Base-by-base conservation (phyloP, 345 rosid species). In the Hevea brasiliensis region DNA sequence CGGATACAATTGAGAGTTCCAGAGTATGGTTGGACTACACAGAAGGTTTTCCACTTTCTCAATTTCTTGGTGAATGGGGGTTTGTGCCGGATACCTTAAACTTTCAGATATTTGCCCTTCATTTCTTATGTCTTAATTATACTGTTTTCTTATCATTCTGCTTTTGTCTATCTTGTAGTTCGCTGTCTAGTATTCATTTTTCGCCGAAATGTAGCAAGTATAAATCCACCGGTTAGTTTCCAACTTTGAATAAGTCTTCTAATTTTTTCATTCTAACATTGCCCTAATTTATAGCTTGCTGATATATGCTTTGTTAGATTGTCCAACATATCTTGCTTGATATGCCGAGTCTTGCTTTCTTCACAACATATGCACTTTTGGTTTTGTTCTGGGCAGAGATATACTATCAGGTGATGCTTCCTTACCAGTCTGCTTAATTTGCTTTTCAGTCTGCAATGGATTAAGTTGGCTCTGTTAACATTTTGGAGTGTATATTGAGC, bases 321-420 rank as follows among this genome's bases (percentile, higher is more conserved):
- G 29, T 89, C 73, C 91, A 83, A 86, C 94, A 88, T 73, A 77
- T 93, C 59, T 72, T 92, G 76, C 92, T 93, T 79, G 96, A 91
- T 82, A 18, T 92, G 81, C 98, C 97, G 8, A 90, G 98, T 72
- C 92, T 93, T 75, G 91, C 88, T 60, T 93, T 91, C 87, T 90
- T 91, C 91, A 89, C 98, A 0, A 93, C 98, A 3, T 93, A 89
- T 57, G 92, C 92, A 2, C 98, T 93, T 41, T 55, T 93, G 72
- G 96, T 93, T 67, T 90, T 93, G 79, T 93, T 93, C 77, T 93
- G 98, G 98, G 98, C 98, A 1, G 98, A 93, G 81, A 93, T 93
- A 61, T 93, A 93, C 81, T 89, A 91, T 74, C 98, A 93, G 98
- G 98, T 90, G 20, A 10, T 61, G 15, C 55, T 69, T 53, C 41